Conservation (phyloP, 306 rosid genomes). For the Phaseolus lunatus region DNA sequence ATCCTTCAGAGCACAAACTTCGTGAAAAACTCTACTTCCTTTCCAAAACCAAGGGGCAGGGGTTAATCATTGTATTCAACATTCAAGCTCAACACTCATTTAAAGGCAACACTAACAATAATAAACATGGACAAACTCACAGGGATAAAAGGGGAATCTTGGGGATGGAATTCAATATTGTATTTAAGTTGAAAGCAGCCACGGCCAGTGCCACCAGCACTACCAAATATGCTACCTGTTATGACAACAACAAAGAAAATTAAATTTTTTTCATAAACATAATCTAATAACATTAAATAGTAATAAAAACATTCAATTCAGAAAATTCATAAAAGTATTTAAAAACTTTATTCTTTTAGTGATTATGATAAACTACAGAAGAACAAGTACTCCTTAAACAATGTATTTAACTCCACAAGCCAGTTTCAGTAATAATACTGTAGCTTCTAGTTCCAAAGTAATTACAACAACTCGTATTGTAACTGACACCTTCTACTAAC, state of each 20-base stretch:
- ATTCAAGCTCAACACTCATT: background rate
- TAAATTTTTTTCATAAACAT: too few species aligned
- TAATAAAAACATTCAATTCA: too few species aligned
- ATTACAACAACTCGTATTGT: too few species aligned
- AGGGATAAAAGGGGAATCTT: slow-evolving; percentile 81
- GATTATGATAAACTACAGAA: too few species aligned
- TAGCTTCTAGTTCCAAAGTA: too few species aligned
- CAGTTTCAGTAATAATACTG: too few species aligned
- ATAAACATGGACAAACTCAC: slow-evolving; percentile 52
- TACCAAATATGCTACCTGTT: slow-evolving; percentile 69
- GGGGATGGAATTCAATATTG: slow-evolving; percentile 83
- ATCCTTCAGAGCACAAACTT: background rate
- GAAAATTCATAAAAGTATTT: too few species aligned
- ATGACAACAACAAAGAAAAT: background rate
- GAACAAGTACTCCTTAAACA: too few species aligned
- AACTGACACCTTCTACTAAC: too few species aligned
- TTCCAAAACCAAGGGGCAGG: background rate
- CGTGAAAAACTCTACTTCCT: background rate
- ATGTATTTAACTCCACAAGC: too few species aligned
- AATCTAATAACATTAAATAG: too few species aligned
- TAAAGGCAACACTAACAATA: background rate
- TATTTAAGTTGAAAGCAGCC: slow-evolving; percentile 79
- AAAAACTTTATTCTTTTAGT: too few species aligned
- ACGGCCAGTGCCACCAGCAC: slow-evolving; percentile 40
- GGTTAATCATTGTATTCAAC: background rate